Conservation (phyloP, 1,284 basidiomycete species). For the Kwoniella shivajii region DNA sequence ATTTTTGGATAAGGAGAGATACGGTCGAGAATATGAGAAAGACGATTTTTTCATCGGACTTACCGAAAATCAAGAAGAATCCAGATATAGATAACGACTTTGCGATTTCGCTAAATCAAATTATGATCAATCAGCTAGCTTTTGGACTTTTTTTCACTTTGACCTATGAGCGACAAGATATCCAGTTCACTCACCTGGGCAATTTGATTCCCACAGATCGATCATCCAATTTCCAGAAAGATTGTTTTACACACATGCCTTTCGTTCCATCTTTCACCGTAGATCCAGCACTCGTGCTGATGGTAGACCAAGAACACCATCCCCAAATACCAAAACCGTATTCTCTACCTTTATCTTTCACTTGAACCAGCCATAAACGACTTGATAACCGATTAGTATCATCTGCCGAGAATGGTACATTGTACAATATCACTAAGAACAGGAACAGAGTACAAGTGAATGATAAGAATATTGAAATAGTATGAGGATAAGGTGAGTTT, state of each 20-base stretch:
- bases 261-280: not conserved
- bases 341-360: not conserved
- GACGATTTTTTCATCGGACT: not conserved
- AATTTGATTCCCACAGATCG: not conserved
- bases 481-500: constrained; percentile 4
- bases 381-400: not conserved
- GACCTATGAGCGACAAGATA: not conserved
- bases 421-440: constrained; percentile 11
- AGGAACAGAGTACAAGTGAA: constrained; percentile 4
- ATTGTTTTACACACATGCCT: constrained; percentile 4
- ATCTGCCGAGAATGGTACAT: constrained; percentile 9
- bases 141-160: not conserved
- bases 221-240: constrained; percentile 10
- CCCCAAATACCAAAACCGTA: constrained; percentile 16
- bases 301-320: constrained; percentile 11
- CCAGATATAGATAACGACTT: constrained; percentile 11
- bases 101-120: not conserved
- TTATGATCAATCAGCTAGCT: not conserved
- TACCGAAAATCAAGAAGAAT: constrained; percentile 12
- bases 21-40: no score
- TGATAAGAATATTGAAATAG: constrained; percentile 5
- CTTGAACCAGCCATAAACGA: constrained; percentile 7
- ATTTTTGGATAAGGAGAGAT: no score
- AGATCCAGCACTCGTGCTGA: constrained; percentile 9
- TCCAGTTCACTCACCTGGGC: not conserved